Percentiles rank a stretch among this genome's conserved stretches.
Evolutionary conservation across 208 protist species (phyloP).

Genomic region (Vickermania ingenoplastis): DNA sequence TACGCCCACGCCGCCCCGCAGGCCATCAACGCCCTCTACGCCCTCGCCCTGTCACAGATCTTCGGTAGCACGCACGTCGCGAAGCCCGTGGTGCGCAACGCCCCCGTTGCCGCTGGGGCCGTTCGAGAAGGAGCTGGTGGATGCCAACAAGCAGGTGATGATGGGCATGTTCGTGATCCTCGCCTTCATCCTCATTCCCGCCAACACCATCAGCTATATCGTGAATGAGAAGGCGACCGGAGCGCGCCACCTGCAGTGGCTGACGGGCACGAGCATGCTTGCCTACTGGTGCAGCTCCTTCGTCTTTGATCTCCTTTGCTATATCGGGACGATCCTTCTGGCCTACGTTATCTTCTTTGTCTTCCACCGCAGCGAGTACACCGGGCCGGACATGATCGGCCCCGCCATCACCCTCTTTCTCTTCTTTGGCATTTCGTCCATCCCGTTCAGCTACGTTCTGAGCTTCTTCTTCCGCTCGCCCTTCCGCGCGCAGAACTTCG

Average conservation of each 20-base stretch:
- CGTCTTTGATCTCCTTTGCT: constrained; percentile 60
- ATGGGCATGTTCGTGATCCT: constrained; percentile 67
- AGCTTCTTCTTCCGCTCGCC: constrained; percentile 76
- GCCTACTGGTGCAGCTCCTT: constrained; percentile 80
- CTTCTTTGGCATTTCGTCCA: constrained; percentile 52
- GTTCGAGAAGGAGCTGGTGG: constrained; percentile 40
- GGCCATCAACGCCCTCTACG: constrained; percentile 42
- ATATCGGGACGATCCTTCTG: constrained; percentile 45
- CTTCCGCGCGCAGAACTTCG: constrained; percentile 58
- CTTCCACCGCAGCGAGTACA: constrained; percentile 62
- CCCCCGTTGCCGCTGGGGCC: constrained; percentile 52
- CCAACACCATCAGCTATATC: constrained; percentile 67
- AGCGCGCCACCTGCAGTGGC: constrained; percentile 73
- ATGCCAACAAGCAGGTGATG: constrained; percentile 48
- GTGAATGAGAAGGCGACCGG: constrained; percentile 68
- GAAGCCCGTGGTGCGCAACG: constrained; percentile 33
- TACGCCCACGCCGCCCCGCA: constrained; percentile 41
- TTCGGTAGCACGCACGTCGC: constrained; percentile 19
- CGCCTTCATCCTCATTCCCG: constrained; percentile 76
- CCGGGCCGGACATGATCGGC: constrained; percentile 30
- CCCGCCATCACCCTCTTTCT: constrained; percentile 58
- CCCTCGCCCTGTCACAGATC: constrained; percentile 36
- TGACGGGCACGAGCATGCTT: constrained; percentile 49
- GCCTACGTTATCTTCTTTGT: constrained; percentile 57
- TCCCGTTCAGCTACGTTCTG: constrained; percentile 62